phyloP scores from a whole-genome alignment of 78 protist genomes.

The Goniomonas avonlea region DNA sequence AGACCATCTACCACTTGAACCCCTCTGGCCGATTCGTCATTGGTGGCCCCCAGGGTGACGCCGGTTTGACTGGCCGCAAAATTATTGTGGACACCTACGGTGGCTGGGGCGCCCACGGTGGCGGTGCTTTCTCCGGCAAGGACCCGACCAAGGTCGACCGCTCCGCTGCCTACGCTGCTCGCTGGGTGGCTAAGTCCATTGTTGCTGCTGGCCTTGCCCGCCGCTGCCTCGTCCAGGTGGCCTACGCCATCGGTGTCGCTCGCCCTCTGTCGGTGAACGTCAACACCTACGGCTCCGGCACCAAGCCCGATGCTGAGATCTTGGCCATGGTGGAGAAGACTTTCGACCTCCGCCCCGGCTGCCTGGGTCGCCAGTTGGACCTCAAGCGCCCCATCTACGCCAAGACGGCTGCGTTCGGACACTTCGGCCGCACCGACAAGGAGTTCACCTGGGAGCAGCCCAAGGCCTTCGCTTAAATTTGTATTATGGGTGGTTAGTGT shows the following conservation, averaged over 20 bases:
- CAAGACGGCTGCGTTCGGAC: constrained; percentile 90
- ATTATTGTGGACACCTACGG: constrained; percentile 99
- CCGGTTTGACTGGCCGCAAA: constrained; percentile 99
- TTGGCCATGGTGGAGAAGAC: constrained; percentile 79
- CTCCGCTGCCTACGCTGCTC: constrained; percentile 98
- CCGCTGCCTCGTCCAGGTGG: constrained; percentile 91
- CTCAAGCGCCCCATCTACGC: constrained; percentile 55
- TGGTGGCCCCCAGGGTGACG: constrained; percentile 99
- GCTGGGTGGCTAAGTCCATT: constrained; percentile 99
- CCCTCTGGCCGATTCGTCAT: constrained; percentile 93
- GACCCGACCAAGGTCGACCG: constrained; percentile 99
- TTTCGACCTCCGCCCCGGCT: constrained; percentile 95
- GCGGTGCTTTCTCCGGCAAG: constrained; percentile 99
- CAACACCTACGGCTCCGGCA: constrained; percentile 91
- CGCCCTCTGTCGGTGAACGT: constrained; percentile 93
- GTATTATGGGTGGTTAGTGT: no score
- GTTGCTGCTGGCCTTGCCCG: constrained; percentile 87
- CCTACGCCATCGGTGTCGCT: constrained; percentile 99
- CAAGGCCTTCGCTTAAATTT: no score
- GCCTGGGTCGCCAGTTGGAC: constrained; percentile 58
- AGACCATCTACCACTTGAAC: constrained; percentile 94
- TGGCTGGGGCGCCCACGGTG: constrained; percentile 99
- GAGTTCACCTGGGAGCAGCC: constrained; percentile 94
- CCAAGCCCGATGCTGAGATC: constrained; percentile 64
- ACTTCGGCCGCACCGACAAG: constrained; percentile 87